These are phyloP conservation scores for Cardamine occulta DNA, from an alignment of 345 rosid genomes.

Conservation along the genomic window DNA sequence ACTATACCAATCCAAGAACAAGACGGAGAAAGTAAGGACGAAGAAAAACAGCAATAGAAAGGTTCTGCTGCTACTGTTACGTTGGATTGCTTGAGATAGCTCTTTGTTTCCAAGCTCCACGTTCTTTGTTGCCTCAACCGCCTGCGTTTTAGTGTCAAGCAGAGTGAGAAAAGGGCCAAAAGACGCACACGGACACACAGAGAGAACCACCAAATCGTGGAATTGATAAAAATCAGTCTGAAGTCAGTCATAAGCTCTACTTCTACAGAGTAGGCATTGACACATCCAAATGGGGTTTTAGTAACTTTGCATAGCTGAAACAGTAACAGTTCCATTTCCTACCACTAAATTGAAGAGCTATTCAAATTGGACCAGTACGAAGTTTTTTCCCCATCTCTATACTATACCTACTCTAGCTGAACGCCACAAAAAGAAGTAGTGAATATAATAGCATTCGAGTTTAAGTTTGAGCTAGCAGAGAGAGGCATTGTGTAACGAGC, in stretches of 20 bases:
- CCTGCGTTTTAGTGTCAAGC: conserved; percentile 50
- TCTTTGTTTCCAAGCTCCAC: conserved; percentile 91
- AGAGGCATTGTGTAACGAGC: conserved; percentile 6
- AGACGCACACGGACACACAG: background rate
- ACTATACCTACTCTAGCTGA: conserved; percentile 19
- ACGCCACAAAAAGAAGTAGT: conserved; percentile 6
- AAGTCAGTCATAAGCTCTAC: conserved; percentile 1
- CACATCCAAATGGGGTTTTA: conserved; percentile 18
- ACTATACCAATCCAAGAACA: conserved; percentile 94
- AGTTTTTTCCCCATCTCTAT: background rate
- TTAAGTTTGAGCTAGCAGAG: background rate
- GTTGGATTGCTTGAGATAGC: conserved; percentile 73
- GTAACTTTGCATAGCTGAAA: conserved; percentile 22
- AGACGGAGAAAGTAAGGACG: conserved; percentile 82
- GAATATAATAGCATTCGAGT: background rate
- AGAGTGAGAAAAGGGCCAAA: conserved; percentile 18
- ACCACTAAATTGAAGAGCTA: conserved; percentile 6
- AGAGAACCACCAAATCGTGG: conserved; percentile 3
- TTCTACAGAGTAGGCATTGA: conserved; percentile 3
- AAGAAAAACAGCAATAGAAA: conserved; percentile 79
- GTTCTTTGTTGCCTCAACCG: conserved; percentile 87
- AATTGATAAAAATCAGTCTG: background rate
- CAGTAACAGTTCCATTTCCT: background rate
- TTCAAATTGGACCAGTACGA: background rate
- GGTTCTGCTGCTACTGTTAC: conserved; percentile 90